Base-by-base conservation (phyloP, 1,284 basidiomycete species). In the Fistulina hepatica region DNA sequence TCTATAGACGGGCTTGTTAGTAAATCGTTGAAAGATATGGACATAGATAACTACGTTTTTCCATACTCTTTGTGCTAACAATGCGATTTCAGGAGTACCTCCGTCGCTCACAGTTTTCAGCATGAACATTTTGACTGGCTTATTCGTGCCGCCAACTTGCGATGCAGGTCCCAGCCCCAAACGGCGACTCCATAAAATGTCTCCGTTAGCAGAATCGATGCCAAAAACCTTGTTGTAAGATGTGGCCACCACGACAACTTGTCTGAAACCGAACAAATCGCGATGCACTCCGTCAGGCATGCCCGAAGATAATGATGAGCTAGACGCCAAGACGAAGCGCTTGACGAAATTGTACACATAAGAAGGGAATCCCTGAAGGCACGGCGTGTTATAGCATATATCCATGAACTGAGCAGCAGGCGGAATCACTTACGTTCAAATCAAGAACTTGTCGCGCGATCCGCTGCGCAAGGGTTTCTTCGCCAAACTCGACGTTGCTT, bases 211-310 rank as follows among this genome's bases (percentile, higher is more conserved):
- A 4, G 81, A 82, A 52, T 95, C 89, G 34, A 95, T 59, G 0
- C 80, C 92, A 51, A 81, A 90, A 0, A 93, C 50, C 53, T 89
- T 90, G 13, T 90, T 89, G 22, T 71, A 65, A 2, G 61, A 48
- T 2, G 85, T 89, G 0, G 78, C 82, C 3, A 69, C 70, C 2
- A 95, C 71, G 34, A 93, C 70, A 26, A 97, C 57, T 56, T 95
- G 89, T 33, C 83, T 71, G 58, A 95, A 89, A 0, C 90, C 92
- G 53, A 94, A 95, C 2, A 78, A 61, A 52, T 95, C 89, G 2
- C 84, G 73, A 34, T 66, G 64, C 16, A 50, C 40, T 15, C 44
- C 37, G n/a, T 52, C 47, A 2, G 65, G 56, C 9, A 62, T 54
- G 23, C 61, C 51, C 5, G 63, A 59, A 3, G 67, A 59, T 15